These are phyloP conservation scores for Panus rudis DNA, from an alignment of 768 basidiomycete genomes.

Conservation along the genomic window DNA sequence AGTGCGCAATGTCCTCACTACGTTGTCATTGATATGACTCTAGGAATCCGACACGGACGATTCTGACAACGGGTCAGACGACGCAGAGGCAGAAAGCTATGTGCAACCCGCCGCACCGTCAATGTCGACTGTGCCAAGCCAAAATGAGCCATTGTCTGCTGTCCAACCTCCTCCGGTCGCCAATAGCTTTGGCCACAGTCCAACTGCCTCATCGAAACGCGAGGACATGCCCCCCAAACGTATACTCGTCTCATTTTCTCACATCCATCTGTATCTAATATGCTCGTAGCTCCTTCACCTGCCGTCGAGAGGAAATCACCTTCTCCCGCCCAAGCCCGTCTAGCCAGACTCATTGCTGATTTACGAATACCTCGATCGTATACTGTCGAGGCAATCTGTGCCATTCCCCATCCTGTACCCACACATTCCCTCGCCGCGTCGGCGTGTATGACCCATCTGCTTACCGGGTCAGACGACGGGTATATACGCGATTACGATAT, in stretches of 20 bases:
- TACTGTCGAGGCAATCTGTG: constrained; percentile 86
- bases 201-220: too few species aligned
- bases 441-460: constrained; percentile 76
- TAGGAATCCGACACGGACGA: constrained; percentile 58
- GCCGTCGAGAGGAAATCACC: constrained; percentile 35
- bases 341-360: constrained; percentile 32
- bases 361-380: constrained; percentile 50
- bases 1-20: constrained; percentile 7
- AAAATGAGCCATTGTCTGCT: too few species aligned
- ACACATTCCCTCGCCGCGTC: constrained; percentile 87
- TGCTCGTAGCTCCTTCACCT: constrained; percentile 29
- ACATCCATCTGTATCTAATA: too few species aligned
- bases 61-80: constrained; percentile 43
- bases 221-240: too few species aligned
- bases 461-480: constrained; percentile 91
- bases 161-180: too few species aligned
- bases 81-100: constrained; percentile 24
- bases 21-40: constrained; percentile 1
- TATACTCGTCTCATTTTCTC: too few species aligned
- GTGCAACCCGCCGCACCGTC: background rate
- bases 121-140: too few species aligned
- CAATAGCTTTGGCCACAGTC: too few species aligned
- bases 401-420: constrained; percentile 82
- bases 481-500: constrained; percentile 92
- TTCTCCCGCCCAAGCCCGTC: constrained; percentile 52